Conservation (phyloP, 164 flowering plant species). For the Saururus chinensis region DNA sequence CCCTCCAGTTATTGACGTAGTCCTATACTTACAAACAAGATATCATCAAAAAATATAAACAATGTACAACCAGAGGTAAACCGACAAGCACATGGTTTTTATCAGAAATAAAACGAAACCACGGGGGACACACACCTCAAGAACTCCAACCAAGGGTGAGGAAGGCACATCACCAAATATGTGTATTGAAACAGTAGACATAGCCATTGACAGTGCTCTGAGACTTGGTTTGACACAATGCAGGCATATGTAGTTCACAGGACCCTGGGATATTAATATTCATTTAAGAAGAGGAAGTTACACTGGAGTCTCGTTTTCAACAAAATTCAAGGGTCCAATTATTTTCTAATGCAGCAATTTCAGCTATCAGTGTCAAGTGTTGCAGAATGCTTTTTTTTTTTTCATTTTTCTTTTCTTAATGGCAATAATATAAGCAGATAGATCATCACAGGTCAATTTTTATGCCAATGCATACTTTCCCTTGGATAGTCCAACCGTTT, state of each 20-base stretch:
- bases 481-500: no score
- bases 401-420: no score
- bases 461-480: no score
- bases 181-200: slow-evolving; percentile 70
- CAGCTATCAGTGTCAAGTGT: no score
- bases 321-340: not conserved
- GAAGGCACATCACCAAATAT: slow-evolving; percentile 91
- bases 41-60: not conserved
- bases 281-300: no score
- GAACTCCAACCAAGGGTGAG: slow-evolving; percentile 71
- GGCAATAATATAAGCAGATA: no score
- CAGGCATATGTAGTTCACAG: slow-evolving; percentile 67
- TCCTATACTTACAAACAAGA: slow-evolving; percentile 36
- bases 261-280: slow-evolving; percentile 38
- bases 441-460: no score
- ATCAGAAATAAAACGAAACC: not conserved
- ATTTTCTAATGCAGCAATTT: not conserved
- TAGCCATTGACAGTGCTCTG: slow-evolving; percentile 81
- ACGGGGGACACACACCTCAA: slow-evolving; percentile 46
- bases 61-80: not conserved
- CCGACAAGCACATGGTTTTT: not conserved
- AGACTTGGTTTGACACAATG: slow-evolving; percentile 71
- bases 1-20: slow-evolving; percentile 64
- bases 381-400: no score
- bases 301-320: not conserved